Evolutionary conservation across 768 basidiomycete genomes (phyloP).

Genomic region (Tulasnella sp.): DNA sequence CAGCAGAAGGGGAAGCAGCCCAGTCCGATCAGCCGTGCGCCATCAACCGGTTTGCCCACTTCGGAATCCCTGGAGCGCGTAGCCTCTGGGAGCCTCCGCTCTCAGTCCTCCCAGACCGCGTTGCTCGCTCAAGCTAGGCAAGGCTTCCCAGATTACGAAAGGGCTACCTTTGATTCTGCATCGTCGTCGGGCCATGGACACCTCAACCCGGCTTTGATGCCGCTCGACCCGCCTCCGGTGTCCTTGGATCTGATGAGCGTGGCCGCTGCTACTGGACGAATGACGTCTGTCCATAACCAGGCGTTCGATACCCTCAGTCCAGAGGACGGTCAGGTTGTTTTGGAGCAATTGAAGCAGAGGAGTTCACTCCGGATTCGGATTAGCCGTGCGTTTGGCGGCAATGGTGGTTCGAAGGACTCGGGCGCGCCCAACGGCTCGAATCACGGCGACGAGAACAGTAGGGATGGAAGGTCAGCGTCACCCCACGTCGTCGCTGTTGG

Average conservation of each 20-base stretch:
- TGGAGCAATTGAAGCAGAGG: constrained; percentile 25
- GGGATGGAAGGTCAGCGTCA: constrained; percentile 6
- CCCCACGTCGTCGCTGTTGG: neutral
- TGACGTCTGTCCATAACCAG: constrained; percentile 15
- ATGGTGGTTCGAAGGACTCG: constrained; percentile 5
- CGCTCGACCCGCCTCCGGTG: neutral
- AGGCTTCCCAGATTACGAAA: neutral
- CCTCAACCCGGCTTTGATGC: neutral
- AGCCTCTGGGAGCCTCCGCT: neutral
- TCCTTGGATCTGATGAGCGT: constrained; percentile 23
- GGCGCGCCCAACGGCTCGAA: neutral
- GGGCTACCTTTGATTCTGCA: neutral
- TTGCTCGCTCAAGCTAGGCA: neutral
- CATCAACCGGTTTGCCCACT: neutral
- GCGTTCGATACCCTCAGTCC: constrained; percentile 26
- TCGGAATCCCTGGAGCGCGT: neutral
- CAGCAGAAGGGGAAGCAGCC: constrained; percentile 1
- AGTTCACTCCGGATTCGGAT: constrained; percentile 21
- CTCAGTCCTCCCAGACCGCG: neutral
- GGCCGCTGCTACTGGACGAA: constrained; percentile 16
- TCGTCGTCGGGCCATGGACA: neutral
- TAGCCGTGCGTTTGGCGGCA: constrained; percentile 25
- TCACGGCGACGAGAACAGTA: neutral
- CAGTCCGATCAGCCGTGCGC: neutral
- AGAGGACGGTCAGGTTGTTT: constrained; percentile 20